Evolutionary conservation across 805 yeast genomes (phyloP), one percentile per base, ranked within the genome.

Genomic region (Ogataea nonfermentans): DNA sequence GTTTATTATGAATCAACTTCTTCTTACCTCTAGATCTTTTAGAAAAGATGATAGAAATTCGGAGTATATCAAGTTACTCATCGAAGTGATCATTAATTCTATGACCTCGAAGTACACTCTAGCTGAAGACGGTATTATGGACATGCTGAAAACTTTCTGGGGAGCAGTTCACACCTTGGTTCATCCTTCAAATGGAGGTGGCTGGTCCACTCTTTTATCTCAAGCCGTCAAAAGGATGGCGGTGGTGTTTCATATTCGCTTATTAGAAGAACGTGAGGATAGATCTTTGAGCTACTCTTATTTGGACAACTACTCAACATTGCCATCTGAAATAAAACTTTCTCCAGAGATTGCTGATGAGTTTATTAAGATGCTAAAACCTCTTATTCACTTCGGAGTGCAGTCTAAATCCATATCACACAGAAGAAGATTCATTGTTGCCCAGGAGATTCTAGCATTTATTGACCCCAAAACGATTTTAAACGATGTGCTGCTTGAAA

Each of bases 151-250:
- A 15, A 70, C 78, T 0, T 65, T 85, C 19, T 51, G 84, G n/a
- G 78, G 79, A 38, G 78, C 95, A 0, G 67, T 89, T 5, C 82
- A 77, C 46, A 85, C 96, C 13, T 86, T 82, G 61, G 81, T 80
- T 3, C 97, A 93, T 59, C 99, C 99, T 6, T 89, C 98, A 0
- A 90, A 90, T 58, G 61, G 71, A n/a, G 98, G 96, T 0, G 72
- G 73, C n/a, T 90, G 98, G 97, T 75, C 95, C 0, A 62, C 73
- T 19, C 66, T 81, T 4, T 74, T 91, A 22, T 72, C 95, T 1
- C 76, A 76, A 41, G 72, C 85, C 19, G 66, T 84, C n/a, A 71
- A 74, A 44, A 73, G 78, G 30, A 63, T 87, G 37, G 73, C 80
- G 0, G 67, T 71, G 34, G 74, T 74, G 47, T 79, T 78, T 43